These are phyloP conservation scores for Aspergillus sp. DNA, from an alignment of 2,329 filamentous ascomycete species.

Conservation along the genomic window DNA sequence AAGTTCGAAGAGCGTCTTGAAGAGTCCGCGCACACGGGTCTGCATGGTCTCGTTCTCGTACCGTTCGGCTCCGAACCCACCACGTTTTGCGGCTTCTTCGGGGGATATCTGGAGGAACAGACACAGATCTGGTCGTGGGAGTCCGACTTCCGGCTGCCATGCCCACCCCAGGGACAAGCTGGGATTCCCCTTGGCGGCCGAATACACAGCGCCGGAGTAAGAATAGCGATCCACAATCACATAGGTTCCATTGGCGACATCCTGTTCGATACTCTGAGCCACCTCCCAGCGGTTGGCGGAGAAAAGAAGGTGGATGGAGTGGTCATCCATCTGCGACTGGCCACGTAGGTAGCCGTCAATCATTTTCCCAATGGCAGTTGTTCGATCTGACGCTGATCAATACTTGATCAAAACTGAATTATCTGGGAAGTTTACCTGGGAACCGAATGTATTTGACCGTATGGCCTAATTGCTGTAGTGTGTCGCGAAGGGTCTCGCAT, in stretches of 20 bases:
- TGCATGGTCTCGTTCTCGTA: slow-evolving; percentile 89
- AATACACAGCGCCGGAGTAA: slow-evolving; percentile 91
- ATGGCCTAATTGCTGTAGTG: slow-evolving; percentile 51
- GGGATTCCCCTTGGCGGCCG: slow-evolving; percentile 78
- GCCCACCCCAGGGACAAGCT: slow-evolving; percentile 74
- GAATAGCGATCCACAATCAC: slow-evolving; percentile 92
- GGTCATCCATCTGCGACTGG: slow-evolving; percentile 73
- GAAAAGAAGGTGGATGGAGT: slow-evolving; percentile 86
- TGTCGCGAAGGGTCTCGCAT: slow-evolving; percentile 65
- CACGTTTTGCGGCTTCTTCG: slow-evolving; percentile 68
- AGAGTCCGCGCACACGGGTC: slow-evolving; percentile 71
- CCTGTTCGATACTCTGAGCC: slow-evolving; percentile 40
- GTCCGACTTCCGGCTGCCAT: slow-evolving; percentile 76
- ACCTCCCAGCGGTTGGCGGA: slow-evolving; percentile 88
- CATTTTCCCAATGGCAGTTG: slow-evolving; percentile 80
- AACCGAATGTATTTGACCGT: slow-evolving; percentile 63
- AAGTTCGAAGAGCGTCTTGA: slow-evolving; percentile 53
- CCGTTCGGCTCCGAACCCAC: slow-evolving; percentile 84
- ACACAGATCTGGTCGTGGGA: slow-evolving; percentile 83
- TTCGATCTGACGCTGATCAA: slow-evolving; percentile 61
- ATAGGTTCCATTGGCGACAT: slow-evolving; percentile 65
- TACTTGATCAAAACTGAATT: slow-evolving; percentile 9
- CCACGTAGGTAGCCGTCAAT: slow-evolving; percentile 80
- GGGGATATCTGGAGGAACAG: slow-evolving; percentile 82
- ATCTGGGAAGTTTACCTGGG: slow-evolving; percentile 52